Percentiles rank a stretch among this genome's conserved stretches.
These are phyloP conservation scores for Artemisia argyi DNA, from an alignment of 129 eudicot species.

Conservation along the genomic window DNA sequence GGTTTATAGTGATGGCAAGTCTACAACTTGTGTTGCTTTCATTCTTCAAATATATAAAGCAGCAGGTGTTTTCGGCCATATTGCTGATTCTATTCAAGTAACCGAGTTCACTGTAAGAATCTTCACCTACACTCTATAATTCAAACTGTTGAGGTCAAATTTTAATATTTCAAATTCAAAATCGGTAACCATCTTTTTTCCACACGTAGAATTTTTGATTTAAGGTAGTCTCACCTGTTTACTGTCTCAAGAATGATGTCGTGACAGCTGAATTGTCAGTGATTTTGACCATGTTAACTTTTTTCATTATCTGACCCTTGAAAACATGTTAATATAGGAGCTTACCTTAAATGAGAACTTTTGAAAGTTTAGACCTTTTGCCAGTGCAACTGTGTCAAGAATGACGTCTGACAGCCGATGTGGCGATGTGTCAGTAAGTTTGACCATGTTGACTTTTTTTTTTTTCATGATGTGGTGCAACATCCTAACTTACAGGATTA, in stretches of 20 bases:
- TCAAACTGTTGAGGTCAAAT: no score
- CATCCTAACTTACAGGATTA: no score
- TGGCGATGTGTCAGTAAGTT: no score
- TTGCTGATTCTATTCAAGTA: slow-evolving; percentile 85
- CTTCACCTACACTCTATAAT: background rate
- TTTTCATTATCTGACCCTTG: background rate
- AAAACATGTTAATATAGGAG: background rate
- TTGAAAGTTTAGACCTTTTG: background rate
- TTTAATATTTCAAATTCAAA: background rate
- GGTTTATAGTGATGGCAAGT: slow-evolving; percentile 97
- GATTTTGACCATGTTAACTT: background rate
- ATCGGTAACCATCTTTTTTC: background rate
- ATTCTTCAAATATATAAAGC: slow-evolving; percentile 92
- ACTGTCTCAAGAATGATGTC: background rate
- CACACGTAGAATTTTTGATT: no score
- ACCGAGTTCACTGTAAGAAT: slow-evolving; percentile 92
- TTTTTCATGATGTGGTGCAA: no score
- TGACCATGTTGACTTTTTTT: no score
- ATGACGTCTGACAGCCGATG: no score
- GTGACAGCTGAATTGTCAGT: background rate
- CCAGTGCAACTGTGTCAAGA: background rate
- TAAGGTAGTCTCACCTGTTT: background rate
- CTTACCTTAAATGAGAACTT: background rate
- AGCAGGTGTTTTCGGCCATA: slow-evolving; percentile 83
- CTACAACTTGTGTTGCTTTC: slow-evolving; percentile 98